Evolutionary conservation across 805 yeast genomes (phyloP), one percentile per base, ranked within the genome.

Genomic region (Starmerella stigmatis): DNA sequence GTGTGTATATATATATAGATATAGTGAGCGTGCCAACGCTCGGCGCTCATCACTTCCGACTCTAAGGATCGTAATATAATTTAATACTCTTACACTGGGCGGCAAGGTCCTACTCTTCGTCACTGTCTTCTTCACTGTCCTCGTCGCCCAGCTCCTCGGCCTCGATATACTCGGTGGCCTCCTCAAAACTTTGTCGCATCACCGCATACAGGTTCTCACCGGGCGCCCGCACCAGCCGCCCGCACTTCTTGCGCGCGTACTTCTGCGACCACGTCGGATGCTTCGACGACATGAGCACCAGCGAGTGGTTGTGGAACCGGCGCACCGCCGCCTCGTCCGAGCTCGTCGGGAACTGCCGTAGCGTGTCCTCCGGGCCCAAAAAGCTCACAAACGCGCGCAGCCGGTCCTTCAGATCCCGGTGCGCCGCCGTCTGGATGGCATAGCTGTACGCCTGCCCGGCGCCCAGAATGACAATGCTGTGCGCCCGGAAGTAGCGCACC

Each of bases 401-500:
- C 29, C 78, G 74, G 33, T 75, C 78, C 30, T 78, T 67, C 10
- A 72, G 65, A 30, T 75, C 78, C 47, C 96, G 71, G 59, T 89
- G 94, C 4, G 95, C 96, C 45, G 82, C 74, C 20, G 89, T 67
- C 63, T 88, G 92, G 1, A 89, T 88, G 37, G 88, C 73, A 2
- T 95, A 85, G 35, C 84, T 79, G 57, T 84, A 82, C 0, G 96
- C 78, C 46, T 86, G 94, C 31, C 98, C 98, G 52, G 81, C 74
- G 7, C 96, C 96, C 30, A 88, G 72, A 59, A 89, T 78, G 0
- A 83, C 79, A 26, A 92, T 61, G 52, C 82, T 83, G 36, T 75
- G 67, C 35, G 83, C 75, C 43, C 74, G 73, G 54, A 86, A 83
- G 59, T 80, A 84, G 49, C 81, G 78, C 43, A 92, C 65, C 58